Evolutionary conservation across 768 basidiomycete species (phyloP).

Genomic region (Lactarius sp.): DNA sequence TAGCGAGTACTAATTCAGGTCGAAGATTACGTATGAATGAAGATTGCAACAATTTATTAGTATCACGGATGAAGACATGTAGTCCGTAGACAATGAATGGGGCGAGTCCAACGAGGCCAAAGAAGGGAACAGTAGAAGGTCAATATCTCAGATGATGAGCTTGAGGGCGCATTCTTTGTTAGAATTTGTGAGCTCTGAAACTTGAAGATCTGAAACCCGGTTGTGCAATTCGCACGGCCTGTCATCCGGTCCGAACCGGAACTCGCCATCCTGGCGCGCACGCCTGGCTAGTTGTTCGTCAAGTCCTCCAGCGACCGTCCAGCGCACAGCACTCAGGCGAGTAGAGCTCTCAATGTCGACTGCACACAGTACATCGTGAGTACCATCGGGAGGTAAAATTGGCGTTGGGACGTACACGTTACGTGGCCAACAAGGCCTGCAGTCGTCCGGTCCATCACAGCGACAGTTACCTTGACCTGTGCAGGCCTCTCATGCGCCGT

Average conservation of each 20-base stretch:
- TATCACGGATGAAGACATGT: no score
- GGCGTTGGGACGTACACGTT: neutral
- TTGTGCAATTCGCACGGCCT: neutral
- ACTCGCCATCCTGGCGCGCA: conserved; percentile 1
- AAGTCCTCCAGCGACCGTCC: neutral
- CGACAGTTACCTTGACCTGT: conserved; percentile 3
- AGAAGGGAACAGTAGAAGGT: no score
- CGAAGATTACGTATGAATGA: no score
- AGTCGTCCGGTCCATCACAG: neutral
- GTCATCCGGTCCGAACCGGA: neutral
- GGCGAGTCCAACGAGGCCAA: no score
- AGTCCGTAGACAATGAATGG: no score
- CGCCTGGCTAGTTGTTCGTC: neutral
- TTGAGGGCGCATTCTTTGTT: neutral
- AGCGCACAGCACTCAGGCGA: conserved; percentile 11
- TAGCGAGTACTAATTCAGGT: no score
- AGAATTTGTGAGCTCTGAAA: neutral
- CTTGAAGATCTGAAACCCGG: neutral
- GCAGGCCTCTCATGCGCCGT: neutral
- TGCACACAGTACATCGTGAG: neutral
- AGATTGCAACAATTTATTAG: no score
- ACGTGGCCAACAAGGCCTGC: neutral
- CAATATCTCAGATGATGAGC: neutral
- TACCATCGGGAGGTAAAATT: no score
- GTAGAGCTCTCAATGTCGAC: conserved; percentile 5